These are phyloP conservation scores for Bifiguratus adelaidae DNA, from an alignment of 192 early-diverging fungal species.

Conservation along the genomic window DNA sequence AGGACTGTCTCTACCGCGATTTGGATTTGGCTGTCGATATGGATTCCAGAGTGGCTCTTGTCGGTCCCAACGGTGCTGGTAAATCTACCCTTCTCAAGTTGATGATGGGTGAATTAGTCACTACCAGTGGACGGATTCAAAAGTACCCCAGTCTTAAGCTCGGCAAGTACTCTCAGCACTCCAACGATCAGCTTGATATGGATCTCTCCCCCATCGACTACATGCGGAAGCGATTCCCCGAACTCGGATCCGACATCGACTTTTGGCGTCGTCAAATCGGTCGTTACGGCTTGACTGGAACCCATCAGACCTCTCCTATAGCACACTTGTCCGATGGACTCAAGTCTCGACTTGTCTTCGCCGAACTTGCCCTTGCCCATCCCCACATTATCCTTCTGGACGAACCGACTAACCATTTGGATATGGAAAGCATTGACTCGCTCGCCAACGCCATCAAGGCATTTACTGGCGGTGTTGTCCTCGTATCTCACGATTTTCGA, in stretches of 20 bases:
- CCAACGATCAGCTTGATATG: slow-evolving; percentile 90
- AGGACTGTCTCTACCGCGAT: slow-evolving; percentile 79
- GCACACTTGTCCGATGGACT: slow-evolving; percentile 88
- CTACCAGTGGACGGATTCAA: slow-evolving; percentile 76
- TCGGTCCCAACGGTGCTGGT: slow-evolving; percentile 92
- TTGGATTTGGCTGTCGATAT: slow-evolving; percentile 94
- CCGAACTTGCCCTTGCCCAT: slow-evolving; percentile 74
- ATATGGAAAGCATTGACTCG: slow-evolving; percentile 87
- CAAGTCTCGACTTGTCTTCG: slow-evolving; percentile 93
- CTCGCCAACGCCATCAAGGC: slow-evolving; percentile 92
- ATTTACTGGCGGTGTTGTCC: slow-evolving; percentile 92
- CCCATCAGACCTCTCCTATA: slow-evolving; percentile 88
- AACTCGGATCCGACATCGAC: slow-evolving; percentile 65
- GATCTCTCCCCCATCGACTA: slow-evolving; percentile 84
- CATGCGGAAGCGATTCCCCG: slow-evolving; percentile 74
- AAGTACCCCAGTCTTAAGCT: slow-evolving; percentile 91
- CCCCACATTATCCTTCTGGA: slow-evolving; percentile 97
- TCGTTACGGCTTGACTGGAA: slow-evolving; percentile 86
- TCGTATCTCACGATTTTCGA: slow-evolving; percentile 99
- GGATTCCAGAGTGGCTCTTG: slow-evolving; percentile 96
- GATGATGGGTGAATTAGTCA: slow-evolving; percentile 81
- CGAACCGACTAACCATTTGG: slow-evolving; percentile 98
- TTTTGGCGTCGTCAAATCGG: slow-evolving; percentile 91
- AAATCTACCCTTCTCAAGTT: slow-evolving; percentile 97
- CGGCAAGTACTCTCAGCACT: slow-evolving; percentile 95